These are phyloP conservation scores for Rhizopus stolonifer DNA, from an alignment of 371 early-diverging fungal species.

Conservation along the genomic window DNA sequence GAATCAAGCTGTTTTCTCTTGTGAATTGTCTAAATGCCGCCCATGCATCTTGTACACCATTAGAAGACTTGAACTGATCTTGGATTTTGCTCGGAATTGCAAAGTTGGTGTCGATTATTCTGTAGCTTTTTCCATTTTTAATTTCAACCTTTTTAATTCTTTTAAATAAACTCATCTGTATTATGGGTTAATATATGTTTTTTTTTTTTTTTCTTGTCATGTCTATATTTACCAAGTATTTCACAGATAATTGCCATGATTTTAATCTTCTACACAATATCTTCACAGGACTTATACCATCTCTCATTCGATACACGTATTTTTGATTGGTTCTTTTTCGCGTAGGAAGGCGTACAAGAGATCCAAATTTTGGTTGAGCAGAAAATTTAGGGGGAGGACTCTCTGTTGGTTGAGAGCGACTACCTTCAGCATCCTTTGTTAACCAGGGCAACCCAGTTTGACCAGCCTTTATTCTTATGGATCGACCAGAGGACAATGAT, in stretches of 20 bases:
- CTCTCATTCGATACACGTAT: slow-evolving; percentile 23
- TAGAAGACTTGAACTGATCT: slow-evolving; percentile 25
- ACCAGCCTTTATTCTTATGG: slow-evolving; percentile 16
- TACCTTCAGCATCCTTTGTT: slow-evolving; percentile 16
- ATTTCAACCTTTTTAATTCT: slow-evolving; percentile 22
- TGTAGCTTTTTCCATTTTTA: slow-evolving; percentile 17
- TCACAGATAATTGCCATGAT: slow-evolving; percentile 21
- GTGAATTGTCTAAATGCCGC: slow-evolving; percentile 21
- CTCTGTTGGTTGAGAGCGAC: background rate
- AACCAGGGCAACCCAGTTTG: slow-evolving; percentile 29
- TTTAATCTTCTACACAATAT: slow-evolving; percentile 11
- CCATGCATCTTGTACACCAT: slow-evolving; percentile 31
- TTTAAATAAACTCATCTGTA: slow-evolving; percentile 22
- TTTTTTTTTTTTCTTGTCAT: too few species aligned
- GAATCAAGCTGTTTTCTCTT: slow-evolving; percentile 25
- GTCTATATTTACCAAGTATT: slow-evolving; percentile 23
- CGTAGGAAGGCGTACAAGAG: slow-evolving; percentile 20
- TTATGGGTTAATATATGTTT: too few species aligned
- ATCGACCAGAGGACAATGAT: slow-evolving; percentile 64
- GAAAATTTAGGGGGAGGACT: slow-evolving; percentile 24
- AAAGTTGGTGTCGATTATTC: slow-evolving; percentile 22
- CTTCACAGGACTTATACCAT: slow-evolving; percentile 25
- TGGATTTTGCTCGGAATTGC: slow-evolving; percentile 13
- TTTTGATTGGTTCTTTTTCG: slow-evolving; percentile 26
- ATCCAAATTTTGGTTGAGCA: slow-evolving; percentile 10